Evolutionary conservation across 257 asterid genomes (phyloP).

Genomic region (Ajuga chamaepitys): DNA sequence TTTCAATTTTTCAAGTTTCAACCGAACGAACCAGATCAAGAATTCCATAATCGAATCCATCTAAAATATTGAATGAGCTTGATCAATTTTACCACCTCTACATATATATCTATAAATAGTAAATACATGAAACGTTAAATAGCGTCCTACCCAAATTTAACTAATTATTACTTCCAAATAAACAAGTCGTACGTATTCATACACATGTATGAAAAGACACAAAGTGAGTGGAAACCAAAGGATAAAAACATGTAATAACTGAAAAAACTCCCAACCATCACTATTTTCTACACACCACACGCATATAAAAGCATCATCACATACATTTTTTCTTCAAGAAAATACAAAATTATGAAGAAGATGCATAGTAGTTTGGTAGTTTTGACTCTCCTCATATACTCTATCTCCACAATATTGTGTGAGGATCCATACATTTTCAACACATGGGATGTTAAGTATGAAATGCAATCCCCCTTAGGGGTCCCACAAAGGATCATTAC

Average conservation of each 20-base stretch:
- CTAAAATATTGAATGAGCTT: too few relatives aligned
- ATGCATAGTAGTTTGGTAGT: not conserved
- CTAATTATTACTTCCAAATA: not conserved
- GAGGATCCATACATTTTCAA: conserved; percentile 43
- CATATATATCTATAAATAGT: too few relatives aligned
- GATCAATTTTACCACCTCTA: too few relatives aligned
- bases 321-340: not conserved
- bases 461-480: conserved; percentile 52
- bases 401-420: conserved; percentile 11
- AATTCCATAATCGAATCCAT: too few relatives aligned
- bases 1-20: too few relatives aligned
- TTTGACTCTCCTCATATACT: not conserved
- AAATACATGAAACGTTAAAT: too few relatives aligned
- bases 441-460: conserved; percentile 49
- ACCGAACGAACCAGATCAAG: too few relatives aligned
- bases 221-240: not conserved
- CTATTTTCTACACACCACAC: not conserved
- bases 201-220: not conserved
- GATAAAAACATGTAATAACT: not conserved
- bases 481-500: conserved; percentile 54
- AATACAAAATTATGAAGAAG: not conserved
- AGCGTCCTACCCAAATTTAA: too few relatives aligned
- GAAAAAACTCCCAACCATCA: not conserved
- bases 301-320: not conserved
- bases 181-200: not conserved